Percentiles rank a stretch among this genome's conserved stretches.
These are phyloP conservation scores for Chaetothyriales sp. DNA, from an alignment of 2,329 filamentous ascomycete species.

Conservation along the genomic window DNA sequence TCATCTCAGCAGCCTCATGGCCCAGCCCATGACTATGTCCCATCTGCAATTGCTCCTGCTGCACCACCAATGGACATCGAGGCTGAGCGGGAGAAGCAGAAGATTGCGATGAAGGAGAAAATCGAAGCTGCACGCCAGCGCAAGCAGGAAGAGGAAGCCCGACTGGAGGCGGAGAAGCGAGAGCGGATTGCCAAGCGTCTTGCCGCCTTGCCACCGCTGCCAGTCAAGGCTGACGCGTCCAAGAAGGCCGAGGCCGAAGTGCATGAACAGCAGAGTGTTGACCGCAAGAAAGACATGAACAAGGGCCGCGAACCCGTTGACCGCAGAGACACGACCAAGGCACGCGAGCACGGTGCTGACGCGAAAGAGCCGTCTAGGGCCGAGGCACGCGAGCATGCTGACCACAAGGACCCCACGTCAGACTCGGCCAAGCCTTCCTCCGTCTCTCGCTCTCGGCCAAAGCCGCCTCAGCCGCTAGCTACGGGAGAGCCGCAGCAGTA, in stretches of 20 bases:
- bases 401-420: constrained; percentile 4
- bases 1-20: constrained; percentile 19
- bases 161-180: constrained; percentile 41
- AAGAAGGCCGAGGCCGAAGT: constrained; percentile 3
- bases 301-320: constrained; percentile 2
- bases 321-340: constrained; percentile 13
- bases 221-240: constrained; percentile 10
- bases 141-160: constrained; percentile 38
- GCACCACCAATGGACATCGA: constrained; percentile 9
- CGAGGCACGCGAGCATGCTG: constrained; percentile 3
- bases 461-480: constrained; percentile 42
- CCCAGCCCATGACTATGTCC: constrained; percentile 18
- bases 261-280: constrained; percentile 4
- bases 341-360: constrained; percentile 5
- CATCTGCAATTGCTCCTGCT: constrained; percentile 8
- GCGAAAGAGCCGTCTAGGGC: background rate
- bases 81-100: constrained; percentile 30
- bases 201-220: constrained; percentile 34
- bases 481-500: constrained; percentile 44
- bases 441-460: constrained; percentile 36
- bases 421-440: background rate
- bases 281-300: constrained; percentile 7
- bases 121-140: constrained; percentile 41
- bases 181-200: constrained; percentile 44
- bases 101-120: constrained; percentile 47